Base-by-base conservation (phyloP, 495 filamentous ascomycete genomes). In the Recurvomyces mirabilis region DNA sequence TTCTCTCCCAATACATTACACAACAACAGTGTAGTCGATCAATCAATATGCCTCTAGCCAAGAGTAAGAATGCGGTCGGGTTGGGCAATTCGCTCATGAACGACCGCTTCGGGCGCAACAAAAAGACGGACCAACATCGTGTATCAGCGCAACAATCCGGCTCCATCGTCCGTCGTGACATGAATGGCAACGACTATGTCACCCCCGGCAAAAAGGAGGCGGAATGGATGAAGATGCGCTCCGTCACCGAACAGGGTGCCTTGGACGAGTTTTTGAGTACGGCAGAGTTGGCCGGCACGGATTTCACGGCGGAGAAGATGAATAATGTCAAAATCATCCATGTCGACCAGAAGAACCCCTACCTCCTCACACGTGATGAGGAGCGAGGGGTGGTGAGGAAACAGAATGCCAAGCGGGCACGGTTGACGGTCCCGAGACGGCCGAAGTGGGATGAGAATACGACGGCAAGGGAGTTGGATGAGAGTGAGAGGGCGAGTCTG, bases 321-420 rank as follows among this genome's bases (percentile, higher is more conserved):
- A 94, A 86, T 63, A 94, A 89, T 60, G 82, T 96, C 61, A 93
- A 94, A 66, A 94, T 99, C 60, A 95, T 99, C 54, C 89, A 99
- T 56, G 77, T 75, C 41, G 83, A 91, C 60, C 88, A 96, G 67
- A 80, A 78, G 62, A 99, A 99, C 64, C 91, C 93, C 1, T 99
- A 87, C 58, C 72, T 99, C 15, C 74, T 99, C 12, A 85, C 85
- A 2, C 76, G 84, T 0, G 75, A 79, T n/a, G 87, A 96, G 56
- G 88, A 99, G 68, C 70, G 78, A 48, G 72, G 70, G 4, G 72
- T 82, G 15, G 60, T 84, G 21, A 75, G 73, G 51, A 96, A 94
- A 64, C 89, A 95, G 38, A 75, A 74, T 46, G 73, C 79, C 62
- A 84, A 93, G 60, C 81, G 71, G 63, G 68, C 64, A 22, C 72